Evolutionary conservation across 257 asterid species (phyloP).

Genomic region (Salvia hispanica): DNA sequence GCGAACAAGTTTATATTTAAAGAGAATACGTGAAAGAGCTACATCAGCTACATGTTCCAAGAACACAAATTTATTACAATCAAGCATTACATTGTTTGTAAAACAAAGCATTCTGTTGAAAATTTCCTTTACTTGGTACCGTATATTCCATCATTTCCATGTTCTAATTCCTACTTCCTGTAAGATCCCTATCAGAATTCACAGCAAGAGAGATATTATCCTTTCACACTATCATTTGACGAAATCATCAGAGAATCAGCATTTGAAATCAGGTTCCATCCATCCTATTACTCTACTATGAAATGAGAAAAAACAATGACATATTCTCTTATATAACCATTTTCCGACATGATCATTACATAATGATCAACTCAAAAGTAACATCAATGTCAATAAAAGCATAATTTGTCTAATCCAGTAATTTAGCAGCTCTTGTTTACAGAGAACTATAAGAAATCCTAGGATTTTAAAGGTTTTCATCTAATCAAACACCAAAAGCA

Average conservation of each 20-base stretch:
- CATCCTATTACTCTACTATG: too few relatives aligned
- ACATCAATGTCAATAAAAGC: background rate
- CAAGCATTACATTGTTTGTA: background rate
- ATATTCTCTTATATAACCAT: too few relatives aligned
- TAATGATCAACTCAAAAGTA: too few relatives aligned
- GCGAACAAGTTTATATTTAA: background rate
- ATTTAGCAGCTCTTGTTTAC: background rate
- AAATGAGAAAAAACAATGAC: too few relatives aligned
- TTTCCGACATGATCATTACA: too few relatives aligned
- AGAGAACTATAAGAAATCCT: background rate
- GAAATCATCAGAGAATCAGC: too few relatives aligned
- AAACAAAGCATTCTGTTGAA: background rate
- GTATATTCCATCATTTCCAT: background rate
- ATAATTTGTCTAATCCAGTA: background rate
- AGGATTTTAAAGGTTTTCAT: background rate
- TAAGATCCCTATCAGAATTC: background rate
- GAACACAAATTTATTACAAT: background rate
- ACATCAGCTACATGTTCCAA: background rate
- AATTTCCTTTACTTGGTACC: background rate
- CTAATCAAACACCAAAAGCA: background rate
- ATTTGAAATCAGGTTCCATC: too few relatives aligned
- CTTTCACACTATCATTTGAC: too few relatives aligned
- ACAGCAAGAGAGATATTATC: background rate
- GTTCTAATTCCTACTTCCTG: background rate
- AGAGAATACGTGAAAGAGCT: background rate